phyloP scores from a whole-genome alignment of 164 flowering plant genomes.

The Piper longum region DNA sequence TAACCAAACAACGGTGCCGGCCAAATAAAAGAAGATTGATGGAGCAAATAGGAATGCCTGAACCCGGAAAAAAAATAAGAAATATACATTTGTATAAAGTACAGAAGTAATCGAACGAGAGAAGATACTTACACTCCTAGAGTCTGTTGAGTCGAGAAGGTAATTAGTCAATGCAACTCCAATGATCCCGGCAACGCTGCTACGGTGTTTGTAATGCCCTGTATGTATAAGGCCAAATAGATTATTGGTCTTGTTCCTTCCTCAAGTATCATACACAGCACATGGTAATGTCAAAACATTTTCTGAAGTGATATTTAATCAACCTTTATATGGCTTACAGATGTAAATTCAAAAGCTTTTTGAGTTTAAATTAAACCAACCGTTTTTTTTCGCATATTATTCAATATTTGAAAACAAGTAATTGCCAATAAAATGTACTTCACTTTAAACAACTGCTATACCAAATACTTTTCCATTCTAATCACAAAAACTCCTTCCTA shows the following conservation, averaged over 20 bases:
- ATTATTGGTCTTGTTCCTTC: not conserved
- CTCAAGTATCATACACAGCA: no score
- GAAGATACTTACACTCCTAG: conserved; percentile 79
- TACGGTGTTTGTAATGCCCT: conserved; percentile 95
- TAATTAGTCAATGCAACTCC: conserved; percentile 91
- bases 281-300: no score
- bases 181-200: conserved; percentile 91
- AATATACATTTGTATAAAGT: not conserved
- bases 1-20: conserved; percentile 83
- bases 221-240: conserved; percentile 2
- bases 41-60: conserved; percentile 83
- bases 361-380: no score
- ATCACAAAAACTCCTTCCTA: no score
- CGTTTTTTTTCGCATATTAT: no score
- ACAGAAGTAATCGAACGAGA: not conserved
- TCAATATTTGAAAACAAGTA: no score
- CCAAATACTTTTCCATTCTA: no score
- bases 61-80: conserved; percentile 9
- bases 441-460: no score
- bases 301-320: not conserved
- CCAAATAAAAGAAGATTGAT: conserved; percentile 94
- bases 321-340: no score
- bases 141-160: conserved; percentile 88
- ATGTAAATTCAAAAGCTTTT: no score
- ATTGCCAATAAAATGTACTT: no score